A percentile compares a stretch with the other conserved stretches of the same genome.
These are phyloP conservation scores for Trypanosoma cruzi DNA, from an alignment of 208 protist species.

Conservation along the genomic window DNA sequence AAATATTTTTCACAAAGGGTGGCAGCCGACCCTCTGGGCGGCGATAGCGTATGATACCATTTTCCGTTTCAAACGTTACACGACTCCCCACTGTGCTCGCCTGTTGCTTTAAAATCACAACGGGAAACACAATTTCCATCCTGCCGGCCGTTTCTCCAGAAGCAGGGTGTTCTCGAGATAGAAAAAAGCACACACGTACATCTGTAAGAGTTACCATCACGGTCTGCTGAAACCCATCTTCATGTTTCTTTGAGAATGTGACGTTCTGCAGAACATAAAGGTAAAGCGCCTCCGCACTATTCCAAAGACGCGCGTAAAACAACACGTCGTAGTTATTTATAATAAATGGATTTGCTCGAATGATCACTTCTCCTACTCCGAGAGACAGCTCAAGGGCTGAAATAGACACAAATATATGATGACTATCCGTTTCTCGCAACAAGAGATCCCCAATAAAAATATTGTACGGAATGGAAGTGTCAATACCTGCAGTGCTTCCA, in stretches of 20 bases:
- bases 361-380: slow-evolving; percentile 27
- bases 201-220: slow-evolving; percentile 27
- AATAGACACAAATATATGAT: slow-evolving; percentile 10
- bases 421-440: slow-evolving; percentile 9
- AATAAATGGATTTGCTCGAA: slow-evolving; percentile 20
- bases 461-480: slow-evolving; percentile 17
- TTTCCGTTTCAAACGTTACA: slow-evolving; percentile 30
- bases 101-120: slow-evolving; percentile 23
- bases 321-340: slow-evolving; percentile 32
- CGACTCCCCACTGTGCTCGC: slow-evolving; percentile 10
- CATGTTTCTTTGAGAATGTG: slow-evolving; percentile 28
- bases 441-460: slow-evolving; percentile 21
- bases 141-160: background rate
- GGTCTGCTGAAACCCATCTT: slow-evolving; percentile 33
- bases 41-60: slow-evolving; percentile 23
- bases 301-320: slow-evolving; percentile 27
- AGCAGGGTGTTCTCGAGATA: background rate
- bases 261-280: slow-evolving; percentile 21
- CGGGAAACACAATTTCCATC: slow-evolving; percentile 28
- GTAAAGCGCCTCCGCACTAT: slow-evolving; percentile 15
- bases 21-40: slow-evolving; percentile 14
- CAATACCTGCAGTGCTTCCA: background rate
- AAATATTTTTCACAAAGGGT: slow-evolving; percentile 30
- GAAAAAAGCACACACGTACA: slow-evolving; percentile 25
- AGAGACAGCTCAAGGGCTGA: slow-evolving; percentile 20